A percentile compares a stretch with the other conserved stretches of the same genome.
Evolutionary conservation across 805 yeast species (phyloP).

Genomic region (Millerago galiae): DNA sequence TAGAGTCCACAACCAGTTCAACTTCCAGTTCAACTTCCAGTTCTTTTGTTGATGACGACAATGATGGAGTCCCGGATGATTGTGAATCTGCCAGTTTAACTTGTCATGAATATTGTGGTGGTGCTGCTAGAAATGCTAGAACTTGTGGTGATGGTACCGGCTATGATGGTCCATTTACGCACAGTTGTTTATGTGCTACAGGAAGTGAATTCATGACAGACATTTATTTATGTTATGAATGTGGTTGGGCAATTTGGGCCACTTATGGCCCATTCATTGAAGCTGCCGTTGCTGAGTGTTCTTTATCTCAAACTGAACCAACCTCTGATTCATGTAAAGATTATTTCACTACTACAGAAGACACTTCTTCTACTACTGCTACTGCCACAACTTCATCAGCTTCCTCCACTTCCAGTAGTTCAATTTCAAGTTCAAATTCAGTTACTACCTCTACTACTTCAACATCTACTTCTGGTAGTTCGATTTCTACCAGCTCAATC

Average conservation of each 20-base stretch:
- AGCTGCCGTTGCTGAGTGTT: constrained; percentile 5
- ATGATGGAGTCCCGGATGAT: neutral
- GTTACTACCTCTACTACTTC: too few relatives aligned
- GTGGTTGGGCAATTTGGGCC: constrained; percentile 10
- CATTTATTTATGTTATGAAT: constrained; percentile 3
- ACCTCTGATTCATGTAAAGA: neutral
- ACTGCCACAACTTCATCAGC: neutral
- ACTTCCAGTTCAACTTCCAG: neutral
- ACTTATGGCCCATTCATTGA: constrained; percentile 1
- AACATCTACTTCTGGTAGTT: too few relatives aligned
- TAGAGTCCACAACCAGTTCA: neutral
- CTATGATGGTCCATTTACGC: constrained; percentile 7
- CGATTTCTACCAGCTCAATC: too few relatives aligned
- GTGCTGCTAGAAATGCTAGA: constrained; percentile 5
- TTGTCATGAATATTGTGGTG: constrained; percentile 8
- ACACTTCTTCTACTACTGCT: neutral
- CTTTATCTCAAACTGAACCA: constrained; percentile 6
- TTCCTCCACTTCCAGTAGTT: too few relatives aligned
- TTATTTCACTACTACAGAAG: neutral
- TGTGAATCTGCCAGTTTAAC: neutral
- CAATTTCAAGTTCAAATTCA: too few relatives aligned
- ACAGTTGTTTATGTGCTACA: constrained; percentile 5
- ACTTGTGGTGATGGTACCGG: neutral
- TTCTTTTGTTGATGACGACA: neutral
- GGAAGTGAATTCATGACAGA: constrained; percentile 1